These are phyloP conservation scores for Crinitomyces ghanaensis DNA, from an alignment of 805 yeast genomes.

Conservation along the genomic window DNA sequence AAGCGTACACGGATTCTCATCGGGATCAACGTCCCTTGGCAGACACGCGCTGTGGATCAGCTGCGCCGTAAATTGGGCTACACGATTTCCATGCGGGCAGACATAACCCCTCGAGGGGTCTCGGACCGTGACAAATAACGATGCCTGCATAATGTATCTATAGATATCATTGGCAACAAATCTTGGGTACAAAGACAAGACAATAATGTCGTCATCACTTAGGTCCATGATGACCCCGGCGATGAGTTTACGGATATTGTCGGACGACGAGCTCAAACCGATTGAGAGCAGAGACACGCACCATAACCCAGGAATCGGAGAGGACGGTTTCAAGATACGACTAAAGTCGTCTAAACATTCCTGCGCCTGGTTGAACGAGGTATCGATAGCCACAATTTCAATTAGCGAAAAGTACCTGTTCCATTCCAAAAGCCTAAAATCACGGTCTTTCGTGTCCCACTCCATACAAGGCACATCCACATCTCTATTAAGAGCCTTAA, in stretches of 20 bases:
- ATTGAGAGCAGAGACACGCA: conserved; percentile 61
- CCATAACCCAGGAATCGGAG: conserved; percentile 57
- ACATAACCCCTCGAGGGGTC: conserved; percentile 9
- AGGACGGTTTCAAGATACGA: conserved; percentile 34
- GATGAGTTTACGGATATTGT: conserved; percentile 58
- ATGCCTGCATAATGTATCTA: conserved; percentile 54
- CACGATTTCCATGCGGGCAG: conserved; percentile 49
- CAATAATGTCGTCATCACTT: conserved; percentile 34
- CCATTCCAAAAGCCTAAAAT: conserved; percentile 45
- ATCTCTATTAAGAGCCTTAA: conserved; percentile 28
- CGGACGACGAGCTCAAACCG: conserved; percentile 68
- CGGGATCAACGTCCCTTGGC: conserved; percentile 20
- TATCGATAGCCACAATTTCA: conserved; percentile 74
- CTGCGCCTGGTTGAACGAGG: conserved; percentile 75
- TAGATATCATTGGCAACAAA: too few relatives aligned
- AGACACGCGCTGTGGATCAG: conserved; percentile 22
- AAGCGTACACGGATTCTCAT: too few relatives aligned
- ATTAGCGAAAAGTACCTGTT: conserved; percentile 57
- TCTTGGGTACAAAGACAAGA: conserved; percentile 32
- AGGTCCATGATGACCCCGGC: conserved; percentile 42
- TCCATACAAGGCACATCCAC: conserved; percentile 31
- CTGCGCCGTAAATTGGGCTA: conserved; percentile 36
- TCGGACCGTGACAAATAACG: conserved; percentile 39
- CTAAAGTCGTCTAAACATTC: conserved; percentile 61
- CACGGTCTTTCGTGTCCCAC: conserved; percentile 31